Conservation (phyloP, 176 grass and related monocot species). For the Ensete ventricosum region DNA sequence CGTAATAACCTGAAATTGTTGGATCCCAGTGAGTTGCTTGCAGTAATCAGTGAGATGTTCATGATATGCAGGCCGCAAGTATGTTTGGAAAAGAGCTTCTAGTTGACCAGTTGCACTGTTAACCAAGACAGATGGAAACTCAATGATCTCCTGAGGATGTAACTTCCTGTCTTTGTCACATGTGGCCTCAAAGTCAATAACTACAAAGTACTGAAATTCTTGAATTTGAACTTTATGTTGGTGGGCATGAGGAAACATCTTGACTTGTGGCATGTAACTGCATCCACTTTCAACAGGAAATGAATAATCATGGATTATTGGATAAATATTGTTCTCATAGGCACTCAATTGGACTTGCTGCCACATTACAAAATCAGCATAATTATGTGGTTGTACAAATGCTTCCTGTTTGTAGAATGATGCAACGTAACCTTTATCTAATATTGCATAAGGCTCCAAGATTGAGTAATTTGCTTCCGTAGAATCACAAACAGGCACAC, state of each 20-base stretch:
- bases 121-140: slow-evolving; percentile 97
- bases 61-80: slow-evolving; percentile 76
- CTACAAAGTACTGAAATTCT: slow-evolving; percentile 98
- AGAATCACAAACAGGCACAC: slow-evolving; percentile 18
- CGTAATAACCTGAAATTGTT: slow-evolving; percentile 76
- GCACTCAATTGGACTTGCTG: slow-evolving; percentile 32
- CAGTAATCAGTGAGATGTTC: slow-evolving; percentile 87
- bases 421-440: slow-evolving; percentile 48
- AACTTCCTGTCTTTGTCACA: slow-evolving; percentile 85
- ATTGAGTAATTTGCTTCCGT: slow-evolving; percentile 26
- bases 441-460: slow-evolving; percentile 36
- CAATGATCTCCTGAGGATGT: slow-evolving; percentile 95
- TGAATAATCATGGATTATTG: slow-evolving; percentile 40
- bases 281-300: slow-evolving; percentile 45
- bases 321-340: slow-evolving; percentile 50
- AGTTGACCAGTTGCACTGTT: slow-evolving; percentile 88
- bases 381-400: slow-evolving; percentile 42
- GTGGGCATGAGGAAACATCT: slow-evolving; percentile 53
- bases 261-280: slow-evolving; percentile 50
- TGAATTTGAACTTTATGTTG: slow-evolving; percentile 60
- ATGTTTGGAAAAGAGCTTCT: slow-evolving; percentile 96
- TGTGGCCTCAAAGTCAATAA: slow-evolving; percentile 98
- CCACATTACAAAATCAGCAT: slow-evolving; percentile 49
- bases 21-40: slow-evolving; percentile 96
- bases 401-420: slow-evolving; percentile 48